Evolutionary conservation across 192 early-diverging fungal genomes (phyloP).

Genomic region (Cetraspora pellucida): DNA sequence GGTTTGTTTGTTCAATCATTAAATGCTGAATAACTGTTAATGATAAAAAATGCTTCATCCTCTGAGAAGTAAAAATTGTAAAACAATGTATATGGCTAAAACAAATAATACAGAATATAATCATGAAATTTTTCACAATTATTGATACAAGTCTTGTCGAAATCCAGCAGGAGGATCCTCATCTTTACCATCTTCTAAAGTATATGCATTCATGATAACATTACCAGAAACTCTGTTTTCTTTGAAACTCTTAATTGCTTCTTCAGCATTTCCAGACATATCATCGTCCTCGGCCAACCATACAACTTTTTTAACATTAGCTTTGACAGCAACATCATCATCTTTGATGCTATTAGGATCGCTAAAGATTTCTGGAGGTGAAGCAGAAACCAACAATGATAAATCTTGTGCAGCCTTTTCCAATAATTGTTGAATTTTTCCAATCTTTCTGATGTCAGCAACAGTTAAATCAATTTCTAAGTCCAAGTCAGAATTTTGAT

Average conservation of each 20-base stretch:
- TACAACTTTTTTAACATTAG: not conserved
- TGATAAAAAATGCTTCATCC: too few relatives aligned
- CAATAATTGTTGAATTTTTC: slow-evolving; percentile 20
- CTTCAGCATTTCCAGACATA: slow-evolving; percentile 17
- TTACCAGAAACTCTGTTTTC: slow-evolving; percentile 12
- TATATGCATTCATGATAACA: not conserved
- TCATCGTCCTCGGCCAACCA: slow-evolving; percentile 34
- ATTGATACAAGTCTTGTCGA: slow-evolving; percentile 17
- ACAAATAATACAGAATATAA: not conserved
- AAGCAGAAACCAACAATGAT: not conserved
- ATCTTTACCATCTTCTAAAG: slow-evolving; percentile 23
- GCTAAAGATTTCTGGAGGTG: not conserved
- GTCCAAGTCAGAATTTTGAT: slow-evolving; percentile 31
- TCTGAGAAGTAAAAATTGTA: too few relatives aligned
- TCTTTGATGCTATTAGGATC: not conserved
- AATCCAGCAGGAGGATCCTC: slow-evolving; percentile 20
- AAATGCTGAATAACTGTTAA: too few relatives aligned
- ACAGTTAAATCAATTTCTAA: slow-evolving; percentile 25
- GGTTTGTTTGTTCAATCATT: too few relatives aligned
- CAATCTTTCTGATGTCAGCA: slow-evolving; percentile 19
- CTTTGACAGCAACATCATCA: not conserved
- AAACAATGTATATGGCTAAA: too few relatives aligned
- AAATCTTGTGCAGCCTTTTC: slow-evolving; percentile 23
- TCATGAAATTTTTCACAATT: not conserved
- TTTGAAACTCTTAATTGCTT: slow-evolving; percentile 22